Conservation (phyloP, 2,329 filamentous ascomycete genomes). For the Aspergillus neotritici region DNA sequence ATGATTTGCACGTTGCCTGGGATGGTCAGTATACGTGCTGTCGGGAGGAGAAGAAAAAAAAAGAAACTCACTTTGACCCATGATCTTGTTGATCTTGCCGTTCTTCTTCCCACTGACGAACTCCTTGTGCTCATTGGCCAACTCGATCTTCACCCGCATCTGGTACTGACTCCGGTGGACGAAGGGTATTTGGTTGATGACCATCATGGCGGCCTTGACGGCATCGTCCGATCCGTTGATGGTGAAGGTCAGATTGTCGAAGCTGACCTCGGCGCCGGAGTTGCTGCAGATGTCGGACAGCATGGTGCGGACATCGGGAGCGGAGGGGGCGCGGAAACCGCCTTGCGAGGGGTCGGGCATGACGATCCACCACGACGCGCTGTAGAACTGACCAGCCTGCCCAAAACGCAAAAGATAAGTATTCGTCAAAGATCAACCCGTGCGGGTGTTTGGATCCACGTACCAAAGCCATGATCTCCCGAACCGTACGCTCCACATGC, state of each 20-base stretch:
- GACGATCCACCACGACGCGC: constrained; percentile 90
- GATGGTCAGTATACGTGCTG: constrained; percentile 8
- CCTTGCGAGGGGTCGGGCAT: constrained; percentile 61
- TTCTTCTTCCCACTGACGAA: constrained; percentile 99
- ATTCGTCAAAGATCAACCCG: constrained; percentile 1
- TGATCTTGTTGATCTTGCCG: constrained; percentile 99
- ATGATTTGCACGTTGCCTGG: constrained; percentile 92
- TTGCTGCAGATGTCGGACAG: constrained; percentile 93
- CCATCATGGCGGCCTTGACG: constrained; percentile 89
- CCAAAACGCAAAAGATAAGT: not conserved
- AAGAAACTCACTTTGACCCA: constrained; percentile 78
- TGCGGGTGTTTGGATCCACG: constrained; percentile 28
- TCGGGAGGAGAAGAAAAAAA: constrained; percentile 14
- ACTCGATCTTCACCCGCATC: constrained; percentile 95
- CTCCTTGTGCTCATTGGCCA: constrained; percentile 98
- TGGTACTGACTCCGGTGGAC: constrained; percentile 82
- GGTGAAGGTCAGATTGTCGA: constrained; percentile 89
- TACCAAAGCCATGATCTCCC: constrained; percentile 92
- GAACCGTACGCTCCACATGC: constrained; percentile 88
- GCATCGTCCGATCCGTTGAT: constrained; percentile 94
- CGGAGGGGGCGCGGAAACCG: constrained; percentile 55
- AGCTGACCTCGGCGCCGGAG: constrained; percentile 88
- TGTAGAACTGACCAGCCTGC: constrained; percentile 94
- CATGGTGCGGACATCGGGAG: constrained; percentile 76
- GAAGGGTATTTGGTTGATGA: constrained; percentile 87